phyloP scores from a whole-genome alignment of 345 rosid genomes.

The Eucalyptus regnans region DNA sequence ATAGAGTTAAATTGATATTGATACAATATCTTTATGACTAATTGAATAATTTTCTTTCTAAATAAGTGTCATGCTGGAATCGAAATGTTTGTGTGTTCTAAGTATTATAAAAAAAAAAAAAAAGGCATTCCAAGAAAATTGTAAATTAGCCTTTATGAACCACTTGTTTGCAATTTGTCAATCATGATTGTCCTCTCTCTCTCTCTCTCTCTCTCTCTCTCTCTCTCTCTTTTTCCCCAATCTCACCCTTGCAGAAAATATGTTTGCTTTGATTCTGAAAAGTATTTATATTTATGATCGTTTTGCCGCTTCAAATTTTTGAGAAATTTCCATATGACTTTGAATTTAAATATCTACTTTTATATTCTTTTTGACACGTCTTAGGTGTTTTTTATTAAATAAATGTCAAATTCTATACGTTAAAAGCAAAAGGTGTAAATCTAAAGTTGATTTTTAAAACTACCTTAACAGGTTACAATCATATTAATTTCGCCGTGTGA shows the following conservation, averaged over 20 bases:
- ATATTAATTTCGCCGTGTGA: neutral
- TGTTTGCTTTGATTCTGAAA: neutral
- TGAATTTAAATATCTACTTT: neutral
- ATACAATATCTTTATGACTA: fast-evolving
- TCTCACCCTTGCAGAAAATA: neutral
- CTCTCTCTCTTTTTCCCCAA: fast-evolving
- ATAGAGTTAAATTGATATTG: neutral
- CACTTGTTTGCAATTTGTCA: neutral
- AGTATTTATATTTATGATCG: neutral
- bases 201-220: neutral
- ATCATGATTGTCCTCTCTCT: neutral
- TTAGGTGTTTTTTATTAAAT: neutral
- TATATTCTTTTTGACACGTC: neutral
- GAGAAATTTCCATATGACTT: neutral
- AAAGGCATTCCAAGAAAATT: neutral
- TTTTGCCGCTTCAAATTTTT: neutral
- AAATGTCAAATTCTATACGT: neutral
- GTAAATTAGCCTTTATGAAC: neutral
- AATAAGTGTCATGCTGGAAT: neutral
- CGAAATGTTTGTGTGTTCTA: neutral
- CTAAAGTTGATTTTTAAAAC: neutral
- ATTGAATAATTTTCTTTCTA: neutral
- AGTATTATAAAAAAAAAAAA: neutral
- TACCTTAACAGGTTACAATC: neutral
- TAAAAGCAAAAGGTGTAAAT: neutral